Evolutionary conservation across 2,329 filamentous ascomycete species (phyloP).

Genomic region (Hypocreales sp.): DNA sequence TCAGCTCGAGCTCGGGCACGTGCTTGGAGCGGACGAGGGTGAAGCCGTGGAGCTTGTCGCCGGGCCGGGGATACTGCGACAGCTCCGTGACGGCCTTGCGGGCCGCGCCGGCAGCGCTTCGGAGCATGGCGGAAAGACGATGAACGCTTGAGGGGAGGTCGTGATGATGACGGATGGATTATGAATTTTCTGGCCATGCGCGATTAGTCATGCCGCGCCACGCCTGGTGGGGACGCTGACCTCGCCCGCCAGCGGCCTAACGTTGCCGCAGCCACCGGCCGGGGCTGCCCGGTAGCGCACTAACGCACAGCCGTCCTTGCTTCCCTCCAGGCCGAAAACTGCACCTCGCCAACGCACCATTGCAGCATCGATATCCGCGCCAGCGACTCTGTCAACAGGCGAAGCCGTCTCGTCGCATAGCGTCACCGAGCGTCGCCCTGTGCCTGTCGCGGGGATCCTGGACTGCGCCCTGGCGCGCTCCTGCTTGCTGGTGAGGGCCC

Average conservation of each 20-base stretch:
- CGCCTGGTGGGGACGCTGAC: constrained; percentile 1
- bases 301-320: constrained; percentile 2
- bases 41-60: constrained; percentile 85
- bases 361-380: constrained; percentile 1
- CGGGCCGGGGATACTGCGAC: constrained; percentile 58
- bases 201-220: constrained; percentile 1
- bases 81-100: constrained; percentile 60
- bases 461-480: neutral
- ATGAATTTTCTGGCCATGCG: too few species aligned
- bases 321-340: constrained; percentile 2
- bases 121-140: constrained; percentile 25
- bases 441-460: too few species aligned
- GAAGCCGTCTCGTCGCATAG: neutral
- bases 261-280: neutral
- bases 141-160: neutral
- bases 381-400: constrained; percentile 1
- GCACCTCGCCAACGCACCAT: constrained; percentile 1
- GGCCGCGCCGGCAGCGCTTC: constrained; percentile 33
- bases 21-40: constrained; percentile 79
- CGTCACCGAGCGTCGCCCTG: too few species aligned
- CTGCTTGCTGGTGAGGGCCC: neutral
- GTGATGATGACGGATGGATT: too few species aligned
- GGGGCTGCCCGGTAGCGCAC: neutral
- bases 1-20: constrained; percentile 85
- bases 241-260: neutral